Base-by-base conservation (phyloP, 768 basidiomycete species). In the Lactarius akahatsu region DNA sequence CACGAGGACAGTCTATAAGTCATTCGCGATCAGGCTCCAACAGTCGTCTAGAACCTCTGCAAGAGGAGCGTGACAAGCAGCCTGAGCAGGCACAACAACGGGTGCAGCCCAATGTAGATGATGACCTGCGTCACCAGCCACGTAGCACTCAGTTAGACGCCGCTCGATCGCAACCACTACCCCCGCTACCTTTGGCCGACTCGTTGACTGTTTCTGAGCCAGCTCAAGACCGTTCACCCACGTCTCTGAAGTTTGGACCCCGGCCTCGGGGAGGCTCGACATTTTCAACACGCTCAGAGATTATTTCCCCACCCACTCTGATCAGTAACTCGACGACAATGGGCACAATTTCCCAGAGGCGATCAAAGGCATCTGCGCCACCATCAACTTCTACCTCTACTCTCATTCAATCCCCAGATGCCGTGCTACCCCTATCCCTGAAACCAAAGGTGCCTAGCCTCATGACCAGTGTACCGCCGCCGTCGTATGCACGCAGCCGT, bases 131-230 rank as follows among this genome's bases (percentile, higher is more conserved):
- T 59, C 66, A 36, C 26, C 71, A 65, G 13, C 43, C 66, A 40
- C 63, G 67, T 47, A 71, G 64, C 43, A 63, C 68, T 1, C 70
- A 69, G 36, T 54, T 58, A 8, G 68, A 65, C 50, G 43, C 69
- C 57, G 52, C 64, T 43, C 55, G 67, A 11, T 59, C 63, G 50
- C 57, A 57, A 32, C 34, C 69, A 23, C 47, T 85, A 86, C 50
- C 85, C 85, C 10, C 89, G 84, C 64, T 90, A 87, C 23, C 78
- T 90, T 15, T 90, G 89, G 20, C 88, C 88, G 54, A 74, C 89
- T 57, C 89, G 87, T 47, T 81, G 84, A 5, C 83, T 81, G 2
- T 68, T 65, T 32, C 47, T 23, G 70, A 71, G 7, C 57, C 59
- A 32, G 56, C 65, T 30, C 57, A 57, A 59, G 32, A 76, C 71